Evolutionary conservation across 495 filamentous ascomycete species (phyloP), one percentile per base, ranked within the genome.

Genomic region (Cudoniella acicularis): DNA sequence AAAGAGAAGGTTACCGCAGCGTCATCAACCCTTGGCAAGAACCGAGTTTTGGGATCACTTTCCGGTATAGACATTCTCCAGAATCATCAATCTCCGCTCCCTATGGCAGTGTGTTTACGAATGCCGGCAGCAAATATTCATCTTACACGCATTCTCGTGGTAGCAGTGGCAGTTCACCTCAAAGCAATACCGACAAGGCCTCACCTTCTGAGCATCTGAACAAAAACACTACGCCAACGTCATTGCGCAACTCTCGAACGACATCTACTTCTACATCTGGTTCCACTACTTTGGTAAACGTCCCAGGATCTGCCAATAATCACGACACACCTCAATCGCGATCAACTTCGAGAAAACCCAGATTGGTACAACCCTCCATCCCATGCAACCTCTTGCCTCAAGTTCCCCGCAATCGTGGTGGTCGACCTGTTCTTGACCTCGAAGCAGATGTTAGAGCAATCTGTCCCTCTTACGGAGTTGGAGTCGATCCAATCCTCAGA

Each of bases 21-120:
- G 20, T 41, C 18, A 20, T 48, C 13, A 18, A 48, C 18, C 54
- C 54, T 1, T 57, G 20, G 42, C 18, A 49, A 20, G 26, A 36
- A 10, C 42, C 42, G 30, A 23, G 17, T 11, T 49, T 57, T 40
- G 54, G 54, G 4, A 57, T 49, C 23, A 22, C 23, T 8, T 57
- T 36, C 36, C 21, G 54, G 30, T 49, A 57, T 22, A 26, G 43
- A 48, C 41, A 48, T 13, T 49, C 42, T 49, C 45, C 20, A 17
- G 23, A 56, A 40, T 26, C 26, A 6, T 27, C 16, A n/a, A 27
- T 42, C 26, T 25, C 51, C 36, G 24, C 11, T 36, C 4, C 23
- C 27, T 11, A 4, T 6, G 13, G 30, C 30, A 6, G 13, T 13
- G 13, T 13, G 4, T 36, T 36, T 13, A 36, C 30, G 30, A 4